phyloP scores from a whole-genome alignment of 768 basidiomycete species.

The Tremella yokohamensis region DNA sequence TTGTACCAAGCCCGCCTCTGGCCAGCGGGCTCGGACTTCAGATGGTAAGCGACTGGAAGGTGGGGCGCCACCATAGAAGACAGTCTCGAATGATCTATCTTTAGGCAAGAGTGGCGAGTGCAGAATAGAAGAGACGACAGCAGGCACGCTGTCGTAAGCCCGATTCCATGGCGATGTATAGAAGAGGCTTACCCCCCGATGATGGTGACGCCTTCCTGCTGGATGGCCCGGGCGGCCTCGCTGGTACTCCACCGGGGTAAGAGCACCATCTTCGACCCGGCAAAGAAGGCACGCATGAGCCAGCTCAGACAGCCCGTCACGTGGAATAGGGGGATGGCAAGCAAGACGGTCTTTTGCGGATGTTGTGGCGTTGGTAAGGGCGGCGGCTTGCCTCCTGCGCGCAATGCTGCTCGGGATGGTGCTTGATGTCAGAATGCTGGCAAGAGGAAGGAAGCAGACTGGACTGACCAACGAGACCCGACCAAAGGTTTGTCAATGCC shows the following conservation, averaged over 20 bases:
- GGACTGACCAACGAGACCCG: constrained; percentile 41
- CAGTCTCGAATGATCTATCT: constrained; percentile 30
- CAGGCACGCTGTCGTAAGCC: constrained; percentile 32
- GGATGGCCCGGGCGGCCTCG: constrained; percentile 34
- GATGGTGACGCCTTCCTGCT: constrained; percentile 30
- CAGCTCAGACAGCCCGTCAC: constrained; percentile 45
- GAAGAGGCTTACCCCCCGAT: constrained; percentile 36
- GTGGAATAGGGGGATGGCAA: constrained; percentile 47
- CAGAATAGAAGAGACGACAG: constrained; percentile 36
- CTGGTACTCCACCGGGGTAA: constrained; percentile 35
- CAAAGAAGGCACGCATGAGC: constrained; percentile 43
- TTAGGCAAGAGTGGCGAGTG: constrained; percentile 27
- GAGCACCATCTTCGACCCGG: constrained; percentile 38
- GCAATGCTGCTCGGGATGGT: constrained; percentile 36
- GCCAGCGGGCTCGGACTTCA: constrained; percentile 40
- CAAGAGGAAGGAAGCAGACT: background rate
- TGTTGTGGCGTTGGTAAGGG: constrained; percentile 24
- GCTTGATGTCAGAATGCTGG: constrained; percentile 14
- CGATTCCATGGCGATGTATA: background rate
- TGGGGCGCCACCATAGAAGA: constrained; percentile 46
- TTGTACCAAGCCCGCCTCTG: constrained; percentile 43
- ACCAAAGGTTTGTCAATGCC: constrained; percentile 43
- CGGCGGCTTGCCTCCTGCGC: constrained; percentile 34
- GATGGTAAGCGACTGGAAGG: constrained; percentile 35
- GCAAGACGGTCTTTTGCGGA: constrained; percentile 36